Evolutionary conservation across 805 yeast species (phyloP), one percentile per base, ranked within the genome.

Genomic region (Clavispora fructus): DNA sequence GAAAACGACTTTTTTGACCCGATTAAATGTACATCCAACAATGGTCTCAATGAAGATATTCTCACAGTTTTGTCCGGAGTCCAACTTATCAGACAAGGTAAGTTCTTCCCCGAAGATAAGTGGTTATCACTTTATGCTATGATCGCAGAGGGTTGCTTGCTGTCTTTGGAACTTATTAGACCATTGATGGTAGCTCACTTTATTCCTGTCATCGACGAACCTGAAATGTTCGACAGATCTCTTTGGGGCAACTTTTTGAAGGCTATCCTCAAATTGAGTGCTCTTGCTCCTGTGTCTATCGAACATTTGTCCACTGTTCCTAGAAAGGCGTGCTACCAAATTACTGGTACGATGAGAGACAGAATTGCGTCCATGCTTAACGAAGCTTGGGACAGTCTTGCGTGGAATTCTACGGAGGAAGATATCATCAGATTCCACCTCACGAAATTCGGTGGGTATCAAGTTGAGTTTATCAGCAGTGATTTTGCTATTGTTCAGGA

Each of bases 301-400:
- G 87, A 85, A 56, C 86, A 82, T 52, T 68, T 87, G 46, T 77
- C 88, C 2, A 83, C 79, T 37, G 80, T 86, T 44, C 89, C 95
- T 37, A 75, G 84, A 60, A 80, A 80, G 51, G 90, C 90, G 1
- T 80, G 90, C 49, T 71, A 68, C 64, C 71, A 71, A 44, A 78
- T 87, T 38, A 75, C 87, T 0, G 83, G 82, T 10, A 82, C 79
- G 55, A 65, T 87, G 51, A 74, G 95, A 51, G 73, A 74, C 11
- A 69, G 84, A 50, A 74, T 83, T 39, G 79, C 89, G 0, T 53
- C 51, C 12, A 62, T 87, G 39, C 54, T 88, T 11, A 70, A 74
- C 46, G 75, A 73, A 44, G 73, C 80, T n/a, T 89, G 97, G 97
- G 83, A 82, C 50, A 67, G 76, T 11, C 69, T 89, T 42, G 94